Base-by-base conservation (phyloP, 2,329 filamentous ascomycete species). In the Davidsoniella eucalypti region DNA sequence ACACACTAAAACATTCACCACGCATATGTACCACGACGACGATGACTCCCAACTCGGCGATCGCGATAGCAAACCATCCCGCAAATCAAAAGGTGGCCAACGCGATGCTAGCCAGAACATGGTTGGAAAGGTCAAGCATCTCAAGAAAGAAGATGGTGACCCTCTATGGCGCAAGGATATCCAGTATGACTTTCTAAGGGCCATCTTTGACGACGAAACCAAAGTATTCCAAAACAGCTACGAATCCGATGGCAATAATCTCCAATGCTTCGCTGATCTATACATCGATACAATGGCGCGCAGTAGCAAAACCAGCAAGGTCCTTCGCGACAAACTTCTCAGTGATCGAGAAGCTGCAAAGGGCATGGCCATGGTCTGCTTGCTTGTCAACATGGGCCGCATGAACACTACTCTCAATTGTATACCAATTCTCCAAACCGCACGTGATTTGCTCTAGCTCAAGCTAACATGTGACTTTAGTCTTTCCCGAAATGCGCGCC, bases 361-460 rank as follows among this genome's bases (percentile, higher is more conserved):
- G 64, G 90, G 87, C 61, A 98, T 98, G 92, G 92, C 92, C 49
- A 98, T 98, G 92, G 90, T 98, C 53, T 98, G 92, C 65, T 69
- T 98, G 56, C 69, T 98, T 59, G 92, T 98, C 63, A 98, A 98
- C 61, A 85, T 98, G 56, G 92, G 92, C 52, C 76, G 92, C 55
- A 98, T 98, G 92, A 98, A 98, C 65, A 98, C 92, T 1, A 98
- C 92, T 0, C 71, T 98, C 44, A 98, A 98, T 61, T 96, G 88
- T 94, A 70, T 61, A 79, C 8, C 7, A 48, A 29, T 18, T 21
- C 12, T 44, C 25, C n/a, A n/a, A 38, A 4, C 5, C 12, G 29
- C 18, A 33, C 10, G 29, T 9, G 2, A 38, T 2, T 25, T 42
- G 9, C 16, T 8, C 26, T 42, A 16, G 18, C 16, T 14, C 26